Base-by-base conservation (phyloP, 768 basidiomycete species). In the Auricularia sp. region DNA sequence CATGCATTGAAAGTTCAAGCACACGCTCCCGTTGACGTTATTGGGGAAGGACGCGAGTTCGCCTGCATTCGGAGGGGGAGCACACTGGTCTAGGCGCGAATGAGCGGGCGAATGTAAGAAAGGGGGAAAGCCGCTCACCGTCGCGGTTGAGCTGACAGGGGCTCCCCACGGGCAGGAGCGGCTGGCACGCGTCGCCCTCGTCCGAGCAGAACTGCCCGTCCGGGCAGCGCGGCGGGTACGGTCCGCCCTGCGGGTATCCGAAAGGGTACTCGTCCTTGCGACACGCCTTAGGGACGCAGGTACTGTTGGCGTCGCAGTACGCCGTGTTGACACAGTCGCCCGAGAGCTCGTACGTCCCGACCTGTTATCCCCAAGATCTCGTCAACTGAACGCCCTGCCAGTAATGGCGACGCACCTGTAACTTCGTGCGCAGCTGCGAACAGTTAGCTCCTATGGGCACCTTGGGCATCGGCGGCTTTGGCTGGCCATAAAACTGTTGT, bases 101-200 rank as follows among this genome's bases (percentile, higher is more conserved):
- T 42, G 39, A 42, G 39, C 39, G 39, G 18, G 1, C n/a, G 21
- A 18, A 39, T 2, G 24, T 39, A 10, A n/a, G 54, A 29, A n/a
- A 18, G 18, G 18, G 51, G 5, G 54, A 42, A 8, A 5, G 42
- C 21, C 44, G 33, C 80, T 64, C 66, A 90, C 92, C 91, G 74
- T 94, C 92, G 63, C 92, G 85, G 71, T 94, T 89, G 66, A 94
- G 82, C 74, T 94, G 92, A 76, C 92, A 94, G 36, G 81, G 72
- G 67, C 84, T 87, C 29, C 80, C 86, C 3, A 92, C 84, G 1
- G 82, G 65, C 18, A 89, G 77, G 42, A 87, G 69, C 4, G 75
- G 67, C 70, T 87, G 83, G 76, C 92, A 95, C 10, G 74, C 77
- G 68, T 86, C 85, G 66, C 83, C 84, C 75, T 94, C 94, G 70